Evolutionary conservation across 208 protist genomes (phyloP).

Genomic region (Acanthamoeba triangularis): DNA sequence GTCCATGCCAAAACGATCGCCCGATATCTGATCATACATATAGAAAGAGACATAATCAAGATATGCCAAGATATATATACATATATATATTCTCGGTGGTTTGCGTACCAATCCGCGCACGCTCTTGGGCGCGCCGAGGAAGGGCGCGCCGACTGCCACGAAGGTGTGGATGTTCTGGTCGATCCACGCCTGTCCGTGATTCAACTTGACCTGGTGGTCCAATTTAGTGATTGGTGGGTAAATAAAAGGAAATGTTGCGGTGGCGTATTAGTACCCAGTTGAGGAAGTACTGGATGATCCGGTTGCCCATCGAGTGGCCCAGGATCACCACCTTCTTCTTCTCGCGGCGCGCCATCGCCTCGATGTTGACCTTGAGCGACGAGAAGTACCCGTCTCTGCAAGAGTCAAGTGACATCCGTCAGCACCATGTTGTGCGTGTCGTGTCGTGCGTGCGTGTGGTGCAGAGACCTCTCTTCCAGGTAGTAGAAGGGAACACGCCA

Average conservation of each 20-base stretch:
- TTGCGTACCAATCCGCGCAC: constrained; percentile 3
- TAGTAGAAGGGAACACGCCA: neutral
- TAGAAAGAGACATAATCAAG: neutral
- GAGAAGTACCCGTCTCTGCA: constrained; percentile 26
- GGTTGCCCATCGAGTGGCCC: constrained; percentile 73
- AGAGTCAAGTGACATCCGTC: neutral
- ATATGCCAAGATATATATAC: no score
- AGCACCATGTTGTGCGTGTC: neutral
- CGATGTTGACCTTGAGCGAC: neutral
- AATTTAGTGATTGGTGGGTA: neutral
- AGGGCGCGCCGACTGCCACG: constrained; percentile 67
- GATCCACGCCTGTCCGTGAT: neutral
- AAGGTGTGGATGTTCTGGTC: constrained; percentile 75
- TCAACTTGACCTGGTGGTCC: neutral
- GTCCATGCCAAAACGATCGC: constrained; percentile 26
- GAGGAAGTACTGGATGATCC: constrained; percentile 73
- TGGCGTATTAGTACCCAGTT: neutral
- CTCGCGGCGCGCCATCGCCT: neutral
- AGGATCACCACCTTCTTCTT: constrained; percentile 29
- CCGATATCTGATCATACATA: neutral
- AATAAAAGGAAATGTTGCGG: neutral
- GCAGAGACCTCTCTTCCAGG: neutral
- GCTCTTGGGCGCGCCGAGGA: constrained; percentile 48
- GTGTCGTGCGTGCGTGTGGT: no score
- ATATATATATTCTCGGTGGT: no score